Evolutionary conservation across 2,329 filamentous ascomycete species (phyloP), one percentile per base, ranked within the genome.

Genomic region (Epicoccum sorghinum): DNA sequence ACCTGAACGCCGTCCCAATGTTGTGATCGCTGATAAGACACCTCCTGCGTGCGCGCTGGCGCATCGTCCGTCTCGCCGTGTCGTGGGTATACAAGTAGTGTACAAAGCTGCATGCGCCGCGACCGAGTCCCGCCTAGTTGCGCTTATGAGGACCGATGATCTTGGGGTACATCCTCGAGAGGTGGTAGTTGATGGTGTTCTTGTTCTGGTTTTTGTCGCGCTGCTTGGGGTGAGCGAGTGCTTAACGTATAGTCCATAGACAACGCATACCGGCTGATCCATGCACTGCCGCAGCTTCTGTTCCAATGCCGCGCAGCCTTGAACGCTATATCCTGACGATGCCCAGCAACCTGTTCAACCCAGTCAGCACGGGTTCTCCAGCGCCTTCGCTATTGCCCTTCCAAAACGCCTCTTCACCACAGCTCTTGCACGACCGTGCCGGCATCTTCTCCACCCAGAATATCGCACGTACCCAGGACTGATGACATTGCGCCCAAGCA

Each of bases 161-260:
- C 73, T 88, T 86, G 12, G 86, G 86, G 67, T 89, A 89, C 79
- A 90, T 84, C 68, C 95, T 86, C 62, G 85, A 84, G 38, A 98
- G 80, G 74, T 97, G 93, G 81, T 93, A 93, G 79, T 98, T 98
- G 84, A 98, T 92, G 61, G 84, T 86, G 75, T 87, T 93, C 79
- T 88, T 91, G 72, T 85, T 84, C 61, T 77, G 74, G 50, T 78
- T 75, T 60, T 75, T 75, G 42, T 82, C 75, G 81, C 81, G 85
- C 86, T 88, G 71, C 58, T 54, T 23, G 51, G 27, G 36, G 57
- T 66, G 45, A 62, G 57, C 29, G 36, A 18, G 23, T 42, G 33
- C 4, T 38, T 8, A 6, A 14, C 1, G 23, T 29, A 18, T 13
- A 6, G 12, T 18, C 13, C 44, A 7, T 24, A 22, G 12, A 13